These are phyloP conservation scores for Jasminum sambac DNA, from an alignment of 257 asterid species.

Conservation along the genomic window DNA sequence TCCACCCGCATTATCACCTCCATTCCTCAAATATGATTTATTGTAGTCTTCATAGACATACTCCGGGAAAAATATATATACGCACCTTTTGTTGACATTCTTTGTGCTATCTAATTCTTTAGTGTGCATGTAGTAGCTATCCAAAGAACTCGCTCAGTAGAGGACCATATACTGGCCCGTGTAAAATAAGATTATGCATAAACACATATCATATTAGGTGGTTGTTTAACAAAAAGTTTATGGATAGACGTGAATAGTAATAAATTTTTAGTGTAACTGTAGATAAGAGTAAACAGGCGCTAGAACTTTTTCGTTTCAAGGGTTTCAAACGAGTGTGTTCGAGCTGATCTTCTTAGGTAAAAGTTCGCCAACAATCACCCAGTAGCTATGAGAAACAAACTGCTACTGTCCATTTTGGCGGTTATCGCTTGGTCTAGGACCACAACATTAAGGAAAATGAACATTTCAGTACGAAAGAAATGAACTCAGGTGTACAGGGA, in stretches of 20 bases:
- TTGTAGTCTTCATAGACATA: not conserved
- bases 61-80: conserved; percentile 7
- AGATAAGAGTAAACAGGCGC: too few relatives aligned
- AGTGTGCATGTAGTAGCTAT: not conserved
- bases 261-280: too few relatives aligned
- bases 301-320: conserved; percentile 6
- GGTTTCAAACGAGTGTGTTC: conserved; percentile 11
- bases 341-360: conserved; percentile 13
- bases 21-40: conserved; percentile 14
- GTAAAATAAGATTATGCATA: conserved; percentile 12
- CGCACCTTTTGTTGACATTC: conserved; percentile 3
- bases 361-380: conserved; percentile 17
- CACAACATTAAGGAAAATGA: not conserved
- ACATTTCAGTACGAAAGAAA: conserved; percentile 2
- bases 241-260: too few relatives aligned
- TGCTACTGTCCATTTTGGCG: not conserved
- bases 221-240: too few relatives aligned
- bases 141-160: not conserved
- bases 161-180: conserved; percentile 6
- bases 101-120: not conserved
- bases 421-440: conserved; percentile 1
- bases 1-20: conserved; percentile 14
- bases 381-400: conserved; percentile 17
- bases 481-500: conserved; percentile 8
- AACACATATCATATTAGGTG: conserved; percentile 7